Percentiles rank a stretch among this genome's conserved stretches.
phyloP scores from a whole-genome alignment of 768 basidiomycete genomes.

The Calocera cornea region DNA sequence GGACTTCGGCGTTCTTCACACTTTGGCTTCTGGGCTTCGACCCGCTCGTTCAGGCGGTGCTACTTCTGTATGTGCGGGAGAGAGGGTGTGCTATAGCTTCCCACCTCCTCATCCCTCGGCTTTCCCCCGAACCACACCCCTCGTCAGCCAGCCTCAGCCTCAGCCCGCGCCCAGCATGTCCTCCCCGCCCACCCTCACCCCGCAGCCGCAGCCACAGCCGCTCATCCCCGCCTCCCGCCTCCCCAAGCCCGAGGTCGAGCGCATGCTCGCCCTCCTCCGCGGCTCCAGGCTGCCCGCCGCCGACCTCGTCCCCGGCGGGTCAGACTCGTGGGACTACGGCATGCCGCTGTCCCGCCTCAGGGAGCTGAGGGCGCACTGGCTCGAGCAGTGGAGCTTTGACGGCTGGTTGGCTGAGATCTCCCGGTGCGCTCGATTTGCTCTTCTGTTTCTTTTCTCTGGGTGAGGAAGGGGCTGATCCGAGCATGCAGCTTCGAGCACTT shows the following conservation, averaged over 20 bases:
- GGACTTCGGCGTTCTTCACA: no score
- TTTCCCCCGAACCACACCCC: not conserved
- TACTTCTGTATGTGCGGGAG: no score
- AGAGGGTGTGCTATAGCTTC: no score
- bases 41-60: no score
- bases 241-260: not conserved
- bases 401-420: not conserved
- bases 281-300: not conserved
- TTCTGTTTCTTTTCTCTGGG: not conserved
- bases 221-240: not conserved
- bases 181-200: not conserved
- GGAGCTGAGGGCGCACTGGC: not conserved
- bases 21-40: no score
- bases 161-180: no score
- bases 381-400: not conserved
- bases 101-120: not conserved
- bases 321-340: not conserved
- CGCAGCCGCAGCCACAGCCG: not conserved
- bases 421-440: not conserved
- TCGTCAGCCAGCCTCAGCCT: not conserved
- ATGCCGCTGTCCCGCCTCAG: not conserved
- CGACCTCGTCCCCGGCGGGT: not conserved
- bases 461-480: not conserved
- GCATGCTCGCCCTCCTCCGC: not conserved
- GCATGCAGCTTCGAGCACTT: slow-evolving; percentile 11